These are phyloP conservation scores for Tilletiopsis washingtonensis DNA, from an alignment of 1,284 basidiomycete species.

Conservation along the genomic window DNA sequence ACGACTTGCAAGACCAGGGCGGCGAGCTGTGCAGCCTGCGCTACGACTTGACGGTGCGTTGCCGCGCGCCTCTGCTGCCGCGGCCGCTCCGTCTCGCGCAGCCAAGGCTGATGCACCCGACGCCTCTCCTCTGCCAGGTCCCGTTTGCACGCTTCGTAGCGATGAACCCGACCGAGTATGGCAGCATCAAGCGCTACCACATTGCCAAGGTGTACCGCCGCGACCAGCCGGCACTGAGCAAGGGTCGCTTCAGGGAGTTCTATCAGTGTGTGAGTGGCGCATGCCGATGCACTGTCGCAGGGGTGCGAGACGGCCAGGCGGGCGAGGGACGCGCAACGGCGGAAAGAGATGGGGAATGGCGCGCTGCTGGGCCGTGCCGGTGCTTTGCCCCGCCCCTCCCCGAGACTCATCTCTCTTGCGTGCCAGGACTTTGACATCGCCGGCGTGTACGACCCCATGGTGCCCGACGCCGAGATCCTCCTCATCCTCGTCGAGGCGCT, in stretches of 20 bases:
- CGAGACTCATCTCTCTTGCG: background rate
- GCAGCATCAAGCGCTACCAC: constrained; percentile 78
- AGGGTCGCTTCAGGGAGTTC: constrained; percentile 97
- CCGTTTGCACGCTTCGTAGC: constrained; percentile 92
- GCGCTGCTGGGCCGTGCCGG: background rate
- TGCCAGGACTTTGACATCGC: constrained; percentile 89
- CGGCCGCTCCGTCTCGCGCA: too few relatives aligned
- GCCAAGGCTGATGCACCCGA: too few relatives aligned
- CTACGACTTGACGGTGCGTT: constrained; percentile 79
- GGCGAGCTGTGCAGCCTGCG: constrained; percentile 89
- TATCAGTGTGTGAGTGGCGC: constrained; percentile 74
- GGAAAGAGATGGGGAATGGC: too few relatives aligned
- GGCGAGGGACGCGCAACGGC: too few relatives aligned
- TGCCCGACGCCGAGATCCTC: constrained; percentile 88
- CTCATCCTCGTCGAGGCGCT: constrained; percentile 75
- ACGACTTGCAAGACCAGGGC: constrained; percentile 96
- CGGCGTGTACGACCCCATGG: constrained; percentile 82
- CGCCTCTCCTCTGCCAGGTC: too few relatives aligned
- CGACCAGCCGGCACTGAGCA: constrained; percentile 95
- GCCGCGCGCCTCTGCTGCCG: background rate
- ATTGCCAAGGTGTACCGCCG: constrained; percentile 95
- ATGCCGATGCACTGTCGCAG: background rate
- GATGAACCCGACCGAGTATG: constrained; percentile 72
- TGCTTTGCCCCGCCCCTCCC: background rate
- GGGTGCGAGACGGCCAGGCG: too few relatives aligned